Base-by-base conservation (phyloP, 495 filamentous ascomycete genomes). In the Aspergillus hancockii region DNA sequence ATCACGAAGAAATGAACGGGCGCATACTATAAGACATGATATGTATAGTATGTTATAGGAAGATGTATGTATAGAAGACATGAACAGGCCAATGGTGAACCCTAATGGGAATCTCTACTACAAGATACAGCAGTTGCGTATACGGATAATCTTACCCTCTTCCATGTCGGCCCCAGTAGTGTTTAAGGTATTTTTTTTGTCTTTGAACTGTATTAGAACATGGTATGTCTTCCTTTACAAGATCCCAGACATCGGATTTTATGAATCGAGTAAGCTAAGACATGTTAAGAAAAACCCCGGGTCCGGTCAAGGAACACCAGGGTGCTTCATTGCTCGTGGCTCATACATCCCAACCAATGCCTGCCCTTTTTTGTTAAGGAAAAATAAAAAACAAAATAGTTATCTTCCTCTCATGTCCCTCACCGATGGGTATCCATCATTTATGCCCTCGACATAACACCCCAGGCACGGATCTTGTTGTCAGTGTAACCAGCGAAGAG, bases 401-500 rank as follows among this genome's bases (percentile, higher is more conserved):
- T 56, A 32, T 59, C 40, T 62, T 62, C 41, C 40, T 62, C 57
- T 62, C 53, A 52, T 52, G 30, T 47, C 23, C 49, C 25, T 52
- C 52, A 55, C 55, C 54, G 64, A 63, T 68, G 57, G 67, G 61
- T 63, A 62, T 67, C 59, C 59, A 59, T 61, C 63, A 76, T 75
- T 60, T 79, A 81, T 71, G 79, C 79, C 71, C 80, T 74, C 70
- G 78, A 82, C 93, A 97, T 96, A 67, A 98, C 93, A 78, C 95
- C 94, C 94, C 94, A 99, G 64, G 92, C 94, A 71, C 94, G 90
- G 83, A 99, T 99, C 81, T 95, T 87, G 84, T 97, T 98, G 83
- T 99, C 94, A 67, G 94, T 99, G 84, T 99, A 99, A 81, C 94
- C 94, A 69, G 95, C 93, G 79, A 99, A 99, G 75, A 99, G 82